Evolutionary conservation across 805 yeast species (phyloP).

Genomic region (Myxozyma nipponensis): DNA sequence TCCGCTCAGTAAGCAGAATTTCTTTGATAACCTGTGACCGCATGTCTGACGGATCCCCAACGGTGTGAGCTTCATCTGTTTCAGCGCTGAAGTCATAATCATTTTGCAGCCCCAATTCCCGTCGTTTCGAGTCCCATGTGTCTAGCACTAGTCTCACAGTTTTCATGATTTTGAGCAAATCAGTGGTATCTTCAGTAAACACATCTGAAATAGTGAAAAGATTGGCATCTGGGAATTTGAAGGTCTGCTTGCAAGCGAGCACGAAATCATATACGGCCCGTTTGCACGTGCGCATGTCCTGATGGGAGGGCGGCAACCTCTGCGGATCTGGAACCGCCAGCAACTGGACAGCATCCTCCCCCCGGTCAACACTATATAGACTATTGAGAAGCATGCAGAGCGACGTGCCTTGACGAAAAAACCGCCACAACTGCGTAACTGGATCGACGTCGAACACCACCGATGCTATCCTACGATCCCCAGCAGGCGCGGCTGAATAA

Average conservation of each 20-base stretch:
- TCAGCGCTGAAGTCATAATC: background rate
- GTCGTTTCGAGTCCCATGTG: conserved; percentile 33
- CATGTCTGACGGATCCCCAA: conserved; percentile 45
- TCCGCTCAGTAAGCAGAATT: conserved; percentile 83
- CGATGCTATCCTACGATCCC: conserved; percentile 58
- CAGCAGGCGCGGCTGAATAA: conserved; percentile 55
- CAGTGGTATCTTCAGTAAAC: conserved; percentile 75
- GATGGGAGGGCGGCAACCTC: conserved; percentile 61
- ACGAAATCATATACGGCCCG: conserved; percentile 86
- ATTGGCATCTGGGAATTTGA: conserved; percentile 66
- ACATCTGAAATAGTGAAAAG: conserved; percentile 88
- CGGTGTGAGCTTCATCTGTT: background rate
- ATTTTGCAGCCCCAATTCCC: background rate
- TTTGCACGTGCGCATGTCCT: conserved; percentile 80
- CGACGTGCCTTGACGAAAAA: conserved; percentile 90
- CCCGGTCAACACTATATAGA: conserved; percentile 34
- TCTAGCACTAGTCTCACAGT: conserved; percentile 67
- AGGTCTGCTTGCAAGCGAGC: conserved; percentile 73
- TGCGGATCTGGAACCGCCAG: conserved; percentile 14
- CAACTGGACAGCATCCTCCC: background rate
- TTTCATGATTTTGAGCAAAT: conserved; percentile 65
- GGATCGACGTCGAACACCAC: conserved; percentile 72
- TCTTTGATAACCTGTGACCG: conserved; percentile 79
- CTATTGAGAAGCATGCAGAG: conserved; percentile 79
- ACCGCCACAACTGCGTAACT: conserved; percentile 81